phyloP scores from a whole-genome alignment of 495 filamentous ascomycete species.

The Annulohypoxylon bovei region DNA sequence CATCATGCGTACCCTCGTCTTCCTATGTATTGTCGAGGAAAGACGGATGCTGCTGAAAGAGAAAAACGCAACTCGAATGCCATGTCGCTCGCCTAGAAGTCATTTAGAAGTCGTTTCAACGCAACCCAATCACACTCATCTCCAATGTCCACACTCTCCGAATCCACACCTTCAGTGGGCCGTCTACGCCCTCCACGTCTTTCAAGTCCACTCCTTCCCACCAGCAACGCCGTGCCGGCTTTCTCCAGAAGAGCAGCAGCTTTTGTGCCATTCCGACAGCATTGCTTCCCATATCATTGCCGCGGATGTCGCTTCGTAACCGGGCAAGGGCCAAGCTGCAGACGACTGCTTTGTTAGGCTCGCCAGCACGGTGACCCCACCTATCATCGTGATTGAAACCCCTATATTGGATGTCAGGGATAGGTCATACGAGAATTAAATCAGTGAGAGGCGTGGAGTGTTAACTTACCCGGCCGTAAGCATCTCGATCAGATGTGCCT shows the following conservation, averaged over 20 bases:
- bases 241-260: conserved; percentile 96
- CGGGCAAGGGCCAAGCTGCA: conserved; percentile 94
- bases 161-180: conserved; percentile 97
- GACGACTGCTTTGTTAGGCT: conserved; percentile 98
- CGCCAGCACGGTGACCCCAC: conserved; percentile 95
- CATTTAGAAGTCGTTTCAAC: conserved; percentile 57
- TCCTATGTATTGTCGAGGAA: conserved; percentile 25
- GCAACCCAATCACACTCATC: conserved; percentile 95
- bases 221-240: conserved; percentile 96
- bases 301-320: conserved; percentile 88
- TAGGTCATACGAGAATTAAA: not conserved
- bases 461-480: conserved; percentile 88
- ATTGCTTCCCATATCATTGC: conserved; percentile 77
- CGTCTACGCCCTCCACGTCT: conserved; percentile 88
- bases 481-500: conserved; percentile 99
- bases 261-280: conserved; percentile 99
- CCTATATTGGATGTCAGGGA: conserved; percentile 56
- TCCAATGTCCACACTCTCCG: conserved; percentile 97
- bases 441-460: not conserved
- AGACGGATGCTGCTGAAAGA: conserved; percentile 29
- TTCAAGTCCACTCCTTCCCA: conserved; percentile 98
- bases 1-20: conserved; percentile 23
- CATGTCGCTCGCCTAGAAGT: conserved; percentile 29
- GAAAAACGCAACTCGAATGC: conserved; percentile 38
- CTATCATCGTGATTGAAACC: conserved; percentile 95